Conservation (phyloP, 2,329 filamentous ascomycete genomes). For the Colletotrichum sp. region DNA sequence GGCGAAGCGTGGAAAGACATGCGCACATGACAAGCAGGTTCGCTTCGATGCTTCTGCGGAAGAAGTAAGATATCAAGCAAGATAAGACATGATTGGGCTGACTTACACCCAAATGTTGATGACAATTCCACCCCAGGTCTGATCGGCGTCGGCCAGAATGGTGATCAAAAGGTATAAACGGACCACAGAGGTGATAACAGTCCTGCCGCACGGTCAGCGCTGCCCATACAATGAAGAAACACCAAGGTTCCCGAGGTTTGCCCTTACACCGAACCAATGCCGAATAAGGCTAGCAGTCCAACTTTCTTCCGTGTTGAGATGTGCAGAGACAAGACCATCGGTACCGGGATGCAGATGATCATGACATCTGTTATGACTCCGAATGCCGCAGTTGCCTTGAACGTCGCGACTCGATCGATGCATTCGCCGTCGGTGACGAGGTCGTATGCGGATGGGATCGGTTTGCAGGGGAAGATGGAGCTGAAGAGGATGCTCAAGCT, state of each 20-base stretch:
- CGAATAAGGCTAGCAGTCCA: constrained; percentile 45
- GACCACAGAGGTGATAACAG: constrained; percentile 33
- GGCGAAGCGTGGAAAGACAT: constrained; percentile 35
- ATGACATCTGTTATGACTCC: constrained; percentile 53
- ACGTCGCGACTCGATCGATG: constrained; percentile 47
- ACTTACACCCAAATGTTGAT: constrained; percentile 32
- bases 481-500: constrained; percentile 30
- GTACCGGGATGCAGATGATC: constrained; percentile 49
- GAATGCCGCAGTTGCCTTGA: constrained; percentile 49
- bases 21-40: constrained; percentile 45
- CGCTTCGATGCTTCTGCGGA: constrained; percentile 35
- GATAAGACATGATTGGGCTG: not conserved
- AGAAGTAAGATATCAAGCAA: not conserved
- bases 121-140: constrained; percentile 30
- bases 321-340: constrained; percentile 45
- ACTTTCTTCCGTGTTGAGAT: constrained; percentile 50
- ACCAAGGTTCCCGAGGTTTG: not conserved
- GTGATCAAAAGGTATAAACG: constrained; percentile 29
- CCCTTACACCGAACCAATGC: constrained; percentile 37
- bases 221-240: not conserved
- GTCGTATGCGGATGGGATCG: constrained; percentile 30
- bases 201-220: constrained; percentile 23
- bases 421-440: constrained; percentile 34
- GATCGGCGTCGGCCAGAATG: constrained; percentile 29
- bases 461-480: constrained; percentile 35